Conservation (phyloP, 2,329 filamentous ascomycete genomes). For the Fusarium kyushuense region DNA sequence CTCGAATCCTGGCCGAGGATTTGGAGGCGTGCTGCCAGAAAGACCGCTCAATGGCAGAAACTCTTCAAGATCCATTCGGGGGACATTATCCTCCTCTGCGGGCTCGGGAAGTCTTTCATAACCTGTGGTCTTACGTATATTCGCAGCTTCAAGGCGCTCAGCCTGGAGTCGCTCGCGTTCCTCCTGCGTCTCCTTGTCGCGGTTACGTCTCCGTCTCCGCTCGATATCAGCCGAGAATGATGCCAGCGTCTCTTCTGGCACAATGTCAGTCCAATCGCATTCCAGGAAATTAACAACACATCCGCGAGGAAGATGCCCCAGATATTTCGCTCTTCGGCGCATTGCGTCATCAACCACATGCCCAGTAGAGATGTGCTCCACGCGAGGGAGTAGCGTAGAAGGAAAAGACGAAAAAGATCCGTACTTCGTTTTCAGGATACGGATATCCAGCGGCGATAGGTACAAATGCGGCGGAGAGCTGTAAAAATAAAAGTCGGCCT, state of each 20-base stretch:
- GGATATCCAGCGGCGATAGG: conserved; percentile 89
- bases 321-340: conserved; percentile 85
- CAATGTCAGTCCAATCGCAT: conserved; percentile 94
- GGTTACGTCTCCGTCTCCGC: conserved; percentile 78
- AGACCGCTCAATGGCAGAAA: conserved; percentile 72
- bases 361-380: conserved; percentile 89
- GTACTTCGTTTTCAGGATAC: conserved; percentile 90
- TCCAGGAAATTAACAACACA: conserved; percentile 92
- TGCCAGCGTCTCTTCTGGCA: conserved; percentile 79
- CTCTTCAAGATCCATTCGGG: conserved; percentile 67
- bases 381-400: conserved; percentile 84
- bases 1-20: conserved; percentile 71
- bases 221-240: conserved; percentile 83
- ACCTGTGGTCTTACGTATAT: conserved; percentile 66
- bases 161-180: conserved; percentile 87
- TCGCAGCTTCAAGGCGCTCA: conserved; percentile 81
- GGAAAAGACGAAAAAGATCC: conserved; percentile 86
- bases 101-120: conserved; percentile 55
- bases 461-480: conserved; percentile 89
- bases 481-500: conserved; percentile 83
- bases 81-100: conserved; percentile 54
- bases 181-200: conserved; percentile 86
- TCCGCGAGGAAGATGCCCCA: conserved; percentile 87
- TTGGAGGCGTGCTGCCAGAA: conserved; percentile 65
- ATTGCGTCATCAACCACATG: conserved; percentile 88